Percentiles rank a stretch among this genome's conserved stretches.
Conservation (phyloP, 345 rosid genomes). For the Gossypioides kirkii region DNA sequence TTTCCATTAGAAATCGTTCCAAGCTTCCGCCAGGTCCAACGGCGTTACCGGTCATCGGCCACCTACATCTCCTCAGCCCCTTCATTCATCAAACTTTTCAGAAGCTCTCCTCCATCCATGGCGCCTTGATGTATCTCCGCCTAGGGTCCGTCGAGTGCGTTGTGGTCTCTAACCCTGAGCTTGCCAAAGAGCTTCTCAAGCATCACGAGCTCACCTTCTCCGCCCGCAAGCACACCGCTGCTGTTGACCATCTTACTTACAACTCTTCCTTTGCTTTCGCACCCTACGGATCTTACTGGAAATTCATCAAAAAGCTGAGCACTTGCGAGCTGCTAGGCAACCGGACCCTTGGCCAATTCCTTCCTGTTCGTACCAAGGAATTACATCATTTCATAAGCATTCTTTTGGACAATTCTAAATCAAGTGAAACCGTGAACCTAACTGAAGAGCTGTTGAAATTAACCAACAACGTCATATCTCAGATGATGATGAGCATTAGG, state of each 20-base stretch:
- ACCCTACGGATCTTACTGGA: neutral
- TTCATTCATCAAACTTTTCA: neutral
- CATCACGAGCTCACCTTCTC: neutral
- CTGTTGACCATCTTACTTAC: neutral
- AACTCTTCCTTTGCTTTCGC: neutral
- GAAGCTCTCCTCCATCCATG: neutral
- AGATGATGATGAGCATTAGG: neutral
- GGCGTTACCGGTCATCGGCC: neutral
- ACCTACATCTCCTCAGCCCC: neutral
- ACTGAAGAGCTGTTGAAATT: neutral
- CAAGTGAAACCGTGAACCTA: neutral
- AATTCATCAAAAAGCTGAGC: neutral
- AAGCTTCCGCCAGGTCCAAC: neutral
- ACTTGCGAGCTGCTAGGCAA: neutral
- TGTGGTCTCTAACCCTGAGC: neutral
- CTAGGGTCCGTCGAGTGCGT: neutral
- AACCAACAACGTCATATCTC: neutral
- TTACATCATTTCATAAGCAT: neutral
- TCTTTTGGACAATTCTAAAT: neutral
- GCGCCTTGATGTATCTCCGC: neutral
- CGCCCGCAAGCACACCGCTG: neutral
- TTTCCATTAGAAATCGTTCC: neutral
- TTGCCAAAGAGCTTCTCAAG: neutral
- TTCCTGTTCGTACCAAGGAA: neutral
- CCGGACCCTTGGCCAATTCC: neutral